These are phyloP conservation scores for Hymenoscyphus fructigenus DNA, from an alignment of 2,329 filamentous ascomycete genomes.

Conservation along the genomic window DNA sequence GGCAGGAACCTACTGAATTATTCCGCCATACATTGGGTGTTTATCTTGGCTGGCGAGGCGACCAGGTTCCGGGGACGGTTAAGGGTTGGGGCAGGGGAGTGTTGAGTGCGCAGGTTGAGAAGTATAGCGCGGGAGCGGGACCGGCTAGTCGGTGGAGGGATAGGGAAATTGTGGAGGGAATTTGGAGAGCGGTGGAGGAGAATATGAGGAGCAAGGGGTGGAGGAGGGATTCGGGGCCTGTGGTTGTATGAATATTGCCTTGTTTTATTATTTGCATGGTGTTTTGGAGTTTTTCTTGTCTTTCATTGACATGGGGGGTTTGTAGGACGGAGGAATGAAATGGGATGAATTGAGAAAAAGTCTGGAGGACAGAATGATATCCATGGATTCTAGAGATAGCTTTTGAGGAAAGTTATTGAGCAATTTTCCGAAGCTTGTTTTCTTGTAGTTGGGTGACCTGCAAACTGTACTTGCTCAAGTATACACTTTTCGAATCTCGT, in stretches of 20 bases:
- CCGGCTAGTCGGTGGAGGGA: conserved; percentile 69
- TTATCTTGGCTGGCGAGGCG: conserved; percentile 88
- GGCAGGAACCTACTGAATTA: conserved; percentile 82
- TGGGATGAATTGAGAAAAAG: background rate
- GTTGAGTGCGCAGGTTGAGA: conserved; percentile 75
- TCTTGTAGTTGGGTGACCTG: background rate
- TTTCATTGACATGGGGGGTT: background rate
- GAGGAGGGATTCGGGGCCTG: conserved; percentile 68
- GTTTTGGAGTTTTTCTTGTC: conserved; percentile 7
- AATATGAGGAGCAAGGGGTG: conserved; percentile 86
- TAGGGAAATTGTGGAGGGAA: conserved; percentile 85
- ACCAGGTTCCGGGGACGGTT: conserved; percentile 74
- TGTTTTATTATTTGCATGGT: conserved; percentile 15
- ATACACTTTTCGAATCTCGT: too few species aligned
- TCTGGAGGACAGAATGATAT: background rate
- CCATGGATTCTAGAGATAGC: background rate
- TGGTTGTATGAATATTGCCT: conserved; percentile 17
- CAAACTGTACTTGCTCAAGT: background rate
- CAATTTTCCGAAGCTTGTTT: background rate
- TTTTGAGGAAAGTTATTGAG: background rate
- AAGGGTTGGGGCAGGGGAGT: conserved; percentile 85
- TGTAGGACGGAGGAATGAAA: background rate
- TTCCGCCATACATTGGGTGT: conserved; percentile 87
- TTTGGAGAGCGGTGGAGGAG: conserved; percentile 86
- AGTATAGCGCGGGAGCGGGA: conserved; percentile 62